These are phyloP conservation scores for Pythium pyrilobum DNA, from an alignment of 352 stramenopile species.

Conservation along the genomic window DNA sequence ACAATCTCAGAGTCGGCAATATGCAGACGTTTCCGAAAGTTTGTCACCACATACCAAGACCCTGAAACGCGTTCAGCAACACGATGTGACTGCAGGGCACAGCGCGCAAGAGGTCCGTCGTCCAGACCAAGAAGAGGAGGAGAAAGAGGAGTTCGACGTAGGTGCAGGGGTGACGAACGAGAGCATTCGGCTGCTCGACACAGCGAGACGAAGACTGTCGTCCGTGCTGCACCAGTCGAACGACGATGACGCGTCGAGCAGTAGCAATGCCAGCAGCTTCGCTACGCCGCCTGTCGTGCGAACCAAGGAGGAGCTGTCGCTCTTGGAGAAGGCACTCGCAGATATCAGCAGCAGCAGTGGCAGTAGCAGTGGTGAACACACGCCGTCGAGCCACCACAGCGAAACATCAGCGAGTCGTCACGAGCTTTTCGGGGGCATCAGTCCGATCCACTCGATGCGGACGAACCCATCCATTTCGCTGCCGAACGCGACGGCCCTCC, in stretches of 20 bases:
- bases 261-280: constrained; percentile 34
- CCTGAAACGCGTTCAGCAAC: too few relatives aligned
- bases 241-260: constrained; percentile 12
- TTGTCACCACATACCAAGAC: too few relatives aligned
- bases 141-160: constrained; percentile 1
- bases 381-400: not conserved
- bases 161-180: constrained; percentile 11
- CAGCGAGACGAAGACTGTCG: constrained; percentile 14
- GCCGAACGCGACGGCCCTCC: constrained; percentile 2
- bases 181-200: constrained; percentile 20
- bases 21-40: too few relatives aligned
- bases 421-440: constrained; percentile 18
- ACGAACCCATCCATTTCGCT: constrained; percentile 4
- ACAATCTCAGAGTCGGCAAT: too few relatives aligned
- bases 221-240: constrained; percentile 23
- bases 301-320: constrained; percentile 57
- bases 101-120: too few relatives aligned
- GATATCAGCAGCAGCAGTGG: constrained; percentile 62
- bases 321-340: constrained; percentile 59
- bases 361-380: constrained; percentile 19
- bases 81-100: too few relatives aligned
- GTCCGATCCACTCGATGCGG: constrained; percentile 12
- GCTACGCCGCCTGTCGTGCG: constrained; percentile 34
- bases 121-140: not conserved
- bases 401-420: not conserved